Evolutionary conservation across 495 filamentous ascomycete genomes (phyloP), one percentile per base, ranked within the genome.

Genomic region (Lasiosphaeria ovina): DNA sequence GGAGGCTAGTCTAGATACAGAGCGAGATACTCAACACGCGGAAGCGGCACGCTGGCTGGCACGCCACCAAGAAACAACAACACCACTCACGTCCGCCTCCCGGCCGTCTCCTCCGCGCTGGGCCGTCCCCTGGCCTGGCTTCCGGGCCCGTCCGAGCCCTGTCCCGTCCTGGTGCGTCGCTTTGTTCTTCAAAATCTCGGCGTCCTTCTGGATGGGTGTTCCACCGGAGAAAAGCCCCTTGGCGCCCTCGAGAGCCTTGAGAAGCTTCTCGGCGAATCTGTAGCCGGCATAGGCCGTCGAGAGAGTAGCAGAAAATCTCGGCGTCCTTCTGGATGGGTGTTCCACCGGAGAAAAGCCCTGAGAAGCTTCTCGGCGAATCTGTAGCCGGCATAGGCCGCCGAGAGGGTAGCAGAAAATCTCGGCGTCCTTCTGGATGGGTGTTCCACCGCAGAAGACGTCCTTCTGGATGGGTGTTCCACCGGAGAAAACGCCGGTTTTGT

Each of bases 241-340:
- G 82, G 93, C 87, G 64, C 94, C 94, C 73, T 89, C 87, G 62
- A 79, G 73, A 62, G 93, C 94, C 81, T 89, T 94, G 73, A 98
- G 87, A 40, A 98, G 79, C 73, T 89, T 89, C 83, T 97, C 92
- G 67, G 94, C 88, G 72, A 97, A 96, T 65, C 92, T 93, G 83
- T 86, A 98, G 63, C 95, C 94, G 66, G 94, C 94, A 72, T 89
- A 97, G 57, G 94, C 94, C 94, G 98, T 98, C 63, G 91, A 96
- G 36, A 98, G 85, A 59, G 94, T 98, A 64, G 94, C 94, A 45
- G 92, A 97, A 62, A n/a, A 87, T 79, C 65, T 92, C 93, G 60
- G 86, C 88, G 55, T 83, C 87, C 81, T 95, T 89, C 59, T 74
- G 79, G 65, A 98, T 87, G 62, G 84, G 90, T 40, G 91, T 87